Evolutionary conservation across 2,329 filamentous ascomycete genomes (phyloP), one percentile per base, ranked within the genome.

Genomic region (Fusarium metavorans): DNA sequence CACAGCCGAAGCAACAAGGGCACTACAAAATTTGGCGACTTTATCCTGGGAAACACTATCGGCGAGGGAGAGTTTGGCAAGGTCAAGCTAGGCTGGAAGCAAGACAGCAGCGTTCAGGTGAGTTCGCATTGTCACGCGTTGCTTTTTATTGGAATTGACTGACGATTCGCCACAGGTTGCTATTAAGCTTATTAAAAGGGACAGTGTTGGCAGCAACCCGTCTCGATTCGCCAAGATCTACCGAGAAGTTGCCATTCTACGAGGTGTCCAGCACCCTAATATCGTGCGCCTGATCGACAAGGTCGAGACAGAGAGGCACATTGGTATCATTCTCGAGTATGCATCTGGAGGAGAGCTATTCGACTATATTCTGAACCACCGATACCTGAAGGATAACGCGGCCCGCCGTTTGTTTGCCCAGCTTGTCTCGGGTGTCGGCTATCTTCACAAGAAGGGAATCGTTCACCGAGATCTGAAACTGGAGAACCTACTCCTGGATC

Each of bases 41-140:
- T 98, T 83, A 95, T 97, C 70, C 89, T 99, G 5, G 97, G 97
- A 39, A 96, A 98, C 82, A 98, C 96, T 3, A 92, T 99, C 59
- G 97, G 97, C 59, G 97, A 99, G 86, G 97, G 97, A 72, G 97
- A 99, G 84, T 99, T 99, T 82, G 97, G 97, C 75, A 99, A 99
- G 82, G 97, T 99, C 79, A 98, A 98, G 84, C 91, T 98, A 80
- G 97, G 97, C 30, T 99, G 97, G 97, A 98, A 98, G 84, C 94
- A 95, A 82, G 95, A 97, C 83, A 95, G 95, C 70, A 95, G 92
- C 74, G 93, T 97, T 59, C 93, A 96, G 86, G 91, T 92, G 85
- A 67, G 67, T 41, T 59, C 43, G 18, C 32, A 35, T 43, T 32
- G 14, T 13, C 4, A 4, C 2, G 11, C 1, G 11, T 35, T 66